Base-by-base conservation (phyloP, 1,284 basidiomycete genomes). In the Malassezia globosa region DNA sequence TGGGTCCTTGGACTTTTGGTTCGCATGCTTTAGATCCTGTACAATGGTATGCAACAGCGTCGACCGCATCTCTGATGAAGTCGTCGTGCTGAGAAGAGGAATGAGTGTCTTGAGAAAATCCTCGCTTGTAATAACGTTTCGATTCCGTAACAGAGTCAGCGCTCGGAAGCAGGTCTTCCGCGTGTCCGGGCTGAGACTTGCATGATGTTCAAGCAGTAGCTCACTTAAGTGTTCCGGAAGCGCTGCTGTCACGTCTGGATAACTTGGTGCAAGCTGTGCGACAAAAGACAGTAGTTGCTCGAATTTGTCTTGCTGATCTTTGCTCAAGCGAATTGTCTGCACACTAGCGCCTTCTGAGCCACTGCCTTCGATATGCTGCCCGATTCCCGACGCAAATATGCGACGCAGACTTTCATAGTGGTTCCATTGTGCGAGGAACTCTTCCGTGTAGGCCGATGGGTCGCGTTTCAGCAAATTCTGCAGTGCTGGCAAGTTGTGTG, bases 371-470 rank as follows among this genome's bases (percentile, higher is more conserved):
- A 51, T 24, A 10, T 31, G 23, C 51, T 55, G 41, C 14, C 59
- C 62, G 3, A 66, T 42, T 18, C 64, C 59, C 34, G 58, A 61
- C 26, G 66, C 77, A 69, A 89, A 87, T 59, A 96, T 85, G 65
- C 86, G 81, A 35, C 86, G 79, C 49, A 87, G 81, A 51, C 82
- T 85, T 62, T 85, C 81, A 74, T 89, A 96, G 72, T 96, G 89
- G 60, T 89, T 88, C 84, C 89, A 96, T 77, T 97, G 94, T 58
- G 90, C 87, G n/a, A 89, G 72, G 66, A 97, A 99, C 66, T 99
- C 94, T 61, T 96, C 90, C 69, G 82, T 84, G 77, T 99, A 97
- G 0, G 81, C 84, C 6, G 77, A 74, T 2, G 92, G 86, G 69
- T 95, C 88, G 48, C 94, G 80, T 74, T 74, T 99, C 72, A 99